A percentile compares a stretch with the other conserved stretches of the same genome.
Evolutionary conservation across 495 filamentous ascomycete species (phyloP).

Genomic region (Pseudomonodictys pantanalensis): DNA sequence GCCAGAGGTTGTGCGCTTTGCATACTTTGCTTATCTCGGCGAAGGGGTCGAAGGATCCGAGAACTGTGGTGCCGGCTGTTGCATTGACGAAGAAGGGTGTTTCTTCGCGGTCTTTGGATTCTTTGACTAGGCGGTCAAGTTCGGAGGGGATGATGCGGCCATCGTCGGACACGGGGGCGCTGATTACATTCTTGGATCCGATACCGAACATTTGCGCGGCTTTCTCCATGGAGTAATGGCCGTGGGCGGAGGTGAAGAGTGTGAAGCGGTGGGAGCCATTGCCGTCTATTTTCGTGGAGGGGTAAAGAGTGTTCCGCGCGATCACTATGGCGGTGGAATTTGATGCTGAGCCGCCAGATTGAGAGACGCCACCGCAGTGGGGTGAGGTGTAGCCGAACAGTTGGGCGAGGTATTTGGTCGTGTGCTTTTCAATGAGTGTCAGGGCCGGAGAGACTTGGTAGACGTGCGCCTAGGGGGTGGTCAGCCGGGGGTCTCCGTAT

Average conservation of each 20-base stretch:
- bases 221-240: slow-evolving; percentile 94
- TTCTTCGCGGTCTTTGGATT: slow-evolving; percentile 58
- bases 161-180: slow-evolving; percentile 67
- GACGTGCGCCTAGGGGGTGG: slow-evolving; percentile 53
- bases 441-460: slow-evolving; percentile 88
- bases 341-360: slow-evolving; percentile 79
- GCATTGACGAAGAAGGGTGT: slow-evolving; percentile 95
- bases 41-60: slow-evolving; percentile 87
- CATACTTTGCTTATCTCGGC: slow-evolving; percentile 68
- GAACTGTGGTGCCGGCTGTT: slow-evolving; percentile 89
- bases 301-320: slow-evolving; percentile 81
- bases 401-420: slow-evolving; percentile 62
- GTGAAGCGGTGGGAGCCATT: slow-evolving; percentile 64
- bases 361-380: slow-evolving; percentile 79
- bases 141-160: slow-evolving; percentile 69
- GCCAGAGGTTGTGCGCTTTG: slow-evolving; percentile 69
- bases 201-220: slow-evolving; percentile 83
- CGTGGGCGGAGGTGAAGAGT: slow-evolving; percentile 84
- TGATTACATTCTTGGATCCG: slow-evolving; percentile 67
- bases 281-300: slow-evolving; percentile 68
- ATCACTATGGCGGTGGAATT: slow-evolving; percentile 87
- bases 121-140: slow-evolving; percentile 58
- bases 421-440: slow-evolving; percentile 79
- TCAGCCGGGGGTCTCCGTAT: not conserved
- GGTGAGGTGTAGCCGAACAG: slow-evolving; percentile 74